These are phyloP conservation scores for Sonneratia caseolaris DNA, from an alignment of 345 rosid species.

Conservation along the genomic window DNA sequence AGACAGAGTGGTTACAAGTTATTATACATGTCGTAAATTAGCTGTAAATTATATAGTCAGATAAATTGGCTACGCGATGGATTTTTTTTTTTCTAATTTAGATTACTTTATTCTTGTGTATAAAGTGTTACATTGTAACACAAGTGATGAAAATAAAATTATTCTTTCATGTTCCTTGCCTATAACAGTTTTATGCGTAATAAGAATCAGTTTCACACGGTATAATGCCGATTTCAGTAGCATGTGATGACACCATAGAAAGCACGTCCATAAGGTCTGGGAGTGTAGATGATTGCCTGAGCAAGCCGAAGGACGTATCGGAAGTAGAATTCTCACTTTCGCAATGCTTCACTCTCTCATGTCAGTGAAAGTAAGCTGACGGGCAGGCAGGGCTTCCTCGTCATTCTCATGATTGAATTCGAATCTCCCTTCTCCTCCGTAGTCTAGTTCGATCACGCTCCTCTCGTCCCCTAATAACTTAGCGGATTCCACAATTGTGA, in stretches of 20 bases:
- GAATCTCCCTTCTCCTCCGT: conserved; percentile 14
- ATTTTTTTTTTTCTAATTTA: too few species aligned
- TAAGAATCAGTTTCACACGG: too few species aligned
- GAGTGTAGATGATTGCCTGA: not conserved
- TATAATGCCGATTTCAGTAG: too few species aligned
- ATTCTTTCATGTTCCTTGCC: too few species aligned
- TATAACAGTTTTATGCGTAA: too few species aligned
- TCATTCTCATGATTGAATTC: conserved; percentile 28
- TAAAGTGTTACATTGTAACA: too few species aligned
- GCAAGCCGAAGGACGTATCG: not conserved
- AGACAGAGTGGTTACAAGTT: too few species aligned
- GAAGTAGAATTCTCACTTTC: not conserved
- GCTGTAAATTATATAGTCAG: too few species aligned
- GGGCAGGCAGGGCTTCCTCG: conserved; percentile 26
- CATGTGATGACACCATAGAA: not conserved
- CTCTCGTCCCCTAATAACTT: conserved; percentile 12
- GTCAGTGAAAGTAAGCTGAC: conserved; percentile 26
- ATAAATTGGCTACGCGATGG: too few species aligned
- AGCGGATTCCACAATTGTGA: conserved; percentile 10
- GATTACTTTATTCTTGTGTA: too few species aligned
- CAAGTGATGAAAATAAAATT: too few species aligned
- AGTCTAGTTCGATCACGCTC: conserved; percentile 24
- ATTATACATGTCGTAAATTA: too few species aligned
- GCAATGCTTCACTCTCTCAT: conserved; percentile 10
- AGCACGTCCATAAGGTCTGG: not conserved